Conservation (phyloP, 306 rosid species). For the Castanopsis chinensis region DNA sequence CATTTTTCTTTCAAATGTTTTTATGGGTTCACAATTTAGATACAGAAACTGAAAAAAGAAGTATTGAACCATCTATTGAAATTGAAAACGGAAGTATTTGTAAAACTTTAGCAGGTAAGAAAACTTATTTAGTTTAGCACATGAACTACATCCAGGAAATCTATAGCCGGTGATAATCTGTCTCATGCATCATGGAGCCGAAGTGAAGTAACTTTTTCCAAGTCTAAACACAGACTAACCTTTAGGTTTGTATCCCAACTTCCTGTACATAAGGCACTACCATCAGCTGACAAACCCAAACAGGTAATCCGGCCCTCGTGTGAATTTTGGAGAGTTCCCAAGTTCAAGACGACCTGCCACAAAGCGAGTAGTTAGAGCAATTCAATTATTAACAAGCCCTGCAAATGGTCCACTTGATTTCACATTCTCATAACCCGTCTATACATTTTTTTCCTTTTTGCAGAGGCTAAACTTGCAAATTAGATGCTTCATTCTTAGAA, state of each 20-base stretch:
- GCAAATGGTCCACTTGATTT: slow-evolving; percentile 4
- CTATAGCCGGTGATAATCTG: neutral
- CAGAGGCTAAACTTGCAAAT: neutral
- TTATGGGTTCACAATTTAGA: neutral
- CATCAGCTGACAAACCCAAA: slow-evolving; percentile 97
- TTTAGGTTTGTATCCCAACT: slow-evolving; percentile 95
- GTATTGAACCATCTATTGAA: neutral
- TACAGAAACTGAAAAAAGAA: neutral
- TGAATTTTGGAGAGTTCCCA: slow-evolving; percentile 88
- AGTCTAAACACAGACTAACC: slow-evolving; percentile 48
- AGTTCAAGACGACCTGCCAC: slow-evolving; percentile 78
- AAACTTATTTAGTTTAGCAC: neutral
- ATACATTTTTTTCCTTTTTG: neutral
- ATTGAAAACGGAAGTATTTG: neutral
- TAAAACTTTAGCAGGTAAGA: neutral
- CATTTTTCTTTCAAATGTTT: neutral
- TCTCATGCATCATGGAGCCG: neutral
- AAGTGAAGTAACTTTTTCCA: slow-evolving; percentile 5
- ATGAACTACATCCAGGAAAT: neutral
- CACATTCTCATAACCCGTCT: neutral
- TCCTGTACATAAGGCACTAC: slow-evolving; percentile 99
- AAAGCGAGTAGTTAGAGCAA: slow-evolving; percentile 14
- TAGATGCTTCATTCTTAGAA: neutral
- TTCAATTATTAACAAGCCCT: neutral
- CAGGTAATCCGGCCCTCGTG: slow-evolving; percentile 78